These are phyloP conservation scores for Musa troglodytarum DNA, from an alignment of 176 grass and related monocot species.

Conservation along the genomic window DNA sequence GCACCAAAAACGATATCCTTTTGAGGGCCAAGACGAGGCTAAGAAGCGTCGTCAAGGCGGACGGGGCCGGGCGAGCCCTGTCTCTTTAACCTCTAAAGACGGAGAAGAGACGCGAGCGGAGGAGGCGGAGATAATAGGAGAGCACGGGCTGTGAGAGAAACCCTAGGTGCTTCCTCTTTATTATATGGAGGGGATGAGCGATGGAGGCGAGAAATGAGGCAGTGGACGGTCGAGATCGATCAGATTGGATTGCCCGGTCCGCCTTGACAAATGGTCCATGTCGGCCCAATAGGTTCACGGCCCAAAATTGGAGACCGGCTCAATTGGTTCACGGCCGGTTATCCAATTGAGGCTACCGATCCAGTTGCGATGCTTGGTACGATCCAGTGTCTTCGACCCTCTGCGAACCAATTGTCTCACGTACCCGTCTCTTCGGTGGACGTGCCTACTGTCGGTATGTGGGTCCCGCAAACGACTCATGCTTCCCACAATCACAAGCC, in stretches of 20 bases:
- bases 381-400: no score
- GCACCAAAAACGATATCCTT: neutral
- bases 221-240: neutral
- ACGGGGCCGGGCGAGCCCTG: constrained; percentile 4
- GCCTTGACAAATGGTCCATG: no score
- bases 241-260: neutral
- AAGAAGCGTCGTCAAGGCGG: constrained; percentile 7
- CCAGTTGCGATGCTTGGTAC: no score
- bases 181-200: neutral
- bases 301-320: no score
- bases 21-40: constrained; percentile 8
- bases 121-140: neutral
- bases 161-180: neutral
- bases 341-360: no score
- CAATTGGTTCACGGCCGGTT: no score
- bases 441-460: no score
- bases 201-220: neutral
- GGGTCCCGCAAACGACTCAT: no score
- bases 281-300: no score
- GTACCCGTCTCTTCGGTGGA: no score
- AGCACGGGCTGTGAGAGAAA: neutral
- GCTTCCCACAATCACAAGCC: no score
- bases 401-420: no score
- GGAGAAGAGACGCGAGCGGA: neutral
- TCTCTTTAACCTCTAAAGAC: constrained; percentile 9